These are phyloP conservation scores for Phytopythium montanum DNA, from an alignment of 352 stramenopile genomes.

Conservation along the genomic window DNA sequence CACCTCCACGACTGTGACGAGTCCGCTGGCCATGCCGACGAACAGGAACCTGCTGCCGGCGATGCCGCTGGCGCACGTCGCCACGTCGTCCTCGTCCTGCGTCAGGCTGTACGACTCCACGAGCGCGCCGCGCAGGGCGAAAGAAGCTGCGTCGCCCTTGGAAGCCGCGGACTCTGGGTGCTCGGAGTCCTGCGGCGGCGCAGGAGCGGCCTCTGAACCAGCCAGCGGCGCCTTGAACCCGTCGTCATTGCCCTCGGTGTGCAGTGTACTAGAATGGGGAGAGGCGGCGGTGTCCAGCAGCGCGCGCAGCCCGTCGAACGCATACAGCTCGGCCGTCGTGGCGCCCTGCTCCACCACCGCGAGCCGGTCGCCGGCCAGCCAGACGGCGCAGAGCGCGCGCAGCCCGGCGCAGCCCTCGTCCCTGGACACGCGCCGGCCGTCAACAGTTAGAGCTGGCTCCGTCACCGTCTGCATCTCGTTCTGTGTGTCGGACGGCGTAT, in stretches of 20 bases:
- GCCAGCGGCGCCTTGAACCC: not conserved
- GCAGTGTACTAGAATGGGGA: slow-evolving; percentile 3
- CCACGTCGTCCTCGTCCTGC: slow-evolving; percentile 49
- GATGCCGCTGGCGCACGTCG: slow-evolving; percentile 40
- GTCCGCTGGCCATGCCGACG: slow-evolving; percentile 66
- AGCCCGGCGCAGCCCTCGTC: slow-evolving; percentile 16
- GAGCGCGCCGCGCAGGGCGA: slow-evolving; percentile 21
- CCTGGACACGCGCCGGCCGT: not conserved
- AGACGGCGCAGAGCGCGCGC: slow-evolving; percentile 47
- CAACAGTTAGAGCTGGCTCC: slow-evolving; percentile 1
- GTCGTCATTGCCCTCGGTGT: slow-evolving; percentile 4
- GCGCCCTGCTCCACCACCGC: slow-evolving; percentile 60
- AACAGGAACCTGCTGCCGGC: slow-evolving; percentile 58
- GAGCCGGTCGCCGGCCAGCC: slow-evolving; percentile 49
- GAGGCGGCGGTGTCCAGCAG: slow-evolving; percentile 16
- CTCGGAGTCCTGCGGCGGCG: not conserved
- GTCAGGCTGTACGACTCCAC: slow-evolving; percentile 60
- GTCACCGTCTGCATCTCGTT: no score
- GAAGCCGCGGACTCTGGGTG: not conserved
- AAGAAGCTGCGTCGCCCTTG: slow-evolving; percentile 1
- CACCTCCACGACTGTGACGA: slow-evolving; percentile 68
- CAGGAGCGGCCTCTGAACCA: not conserved
- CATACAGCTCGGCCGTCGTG: slow-evolving; percentile 66
- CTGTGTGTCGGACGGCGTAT: not conserved
- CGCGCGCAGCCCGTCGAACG: slow-evolving; percentile 46